Evolutionary conservation across 495 filamentous ascomycete species (phyloP), one percentile per base, ranked within the genome.

Genomic region (Diplogelasinospora grovesii): DNA sequence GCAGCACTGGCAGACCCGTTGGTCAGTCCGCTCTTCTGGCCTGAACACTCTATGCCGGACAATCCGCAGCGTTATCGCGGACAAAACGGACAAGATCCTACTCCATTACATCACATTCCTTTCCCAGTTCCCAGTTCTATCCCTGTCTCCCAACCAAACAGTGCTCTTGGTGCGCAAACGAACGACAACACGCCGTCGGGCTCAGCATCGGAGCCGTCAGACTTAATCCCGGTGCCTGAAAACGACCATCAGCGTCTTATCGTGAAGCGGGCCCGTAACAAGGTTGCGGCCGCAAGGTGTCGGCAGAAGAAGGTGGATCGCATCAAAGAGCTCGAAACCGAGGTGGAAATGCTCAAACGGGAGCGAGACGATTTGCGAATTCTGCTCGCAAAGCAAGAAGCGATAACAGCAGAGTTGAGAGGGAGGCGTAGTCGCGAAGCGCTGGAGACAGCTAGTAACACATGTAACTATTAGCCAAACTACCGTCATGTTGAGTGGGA

Each of bases 311-410:
- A 81, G 30, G 70, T 85, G 20, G 79, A 82, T 48, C 74, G 74
- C 48, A 70, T 87, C 56, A 66, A 71, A 45, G 70, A 71, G 43
- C 65, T 89, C 15, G 78, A 85, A 56, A 62, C 60, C 3, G 73
- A 75, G 47, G 65, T 85, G 39, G 73, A 75, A 37, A 67, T 69
- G 31, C 58, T 82, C 18, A 72, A 73, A 48, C 54, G 66, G 36
- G 80, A 79, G 57, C 66, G 82, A 10, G 81, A 84, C 50, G 82
- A 80, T 24, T 50, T 87, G 52, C 76, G 77, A 50, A 65, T 86
- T 39, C 66, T 60, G 22, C 65, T 81, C 28, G 79, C 78, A 30
- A 70, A 74, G 50, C 59, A 79, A 58, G 79, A 85, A 59, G 81
- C 79, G 5, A 80, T 83, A 63, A 44, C 62, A 15, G 59, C 55